Percentiles rank a stretch among this genome's conserved stretches.
These are phyloP conservation scores for Hortiboletus campestris DNA, from an alignment of 768 basidiomycete species.

Conservation along the genomic window DNA sequence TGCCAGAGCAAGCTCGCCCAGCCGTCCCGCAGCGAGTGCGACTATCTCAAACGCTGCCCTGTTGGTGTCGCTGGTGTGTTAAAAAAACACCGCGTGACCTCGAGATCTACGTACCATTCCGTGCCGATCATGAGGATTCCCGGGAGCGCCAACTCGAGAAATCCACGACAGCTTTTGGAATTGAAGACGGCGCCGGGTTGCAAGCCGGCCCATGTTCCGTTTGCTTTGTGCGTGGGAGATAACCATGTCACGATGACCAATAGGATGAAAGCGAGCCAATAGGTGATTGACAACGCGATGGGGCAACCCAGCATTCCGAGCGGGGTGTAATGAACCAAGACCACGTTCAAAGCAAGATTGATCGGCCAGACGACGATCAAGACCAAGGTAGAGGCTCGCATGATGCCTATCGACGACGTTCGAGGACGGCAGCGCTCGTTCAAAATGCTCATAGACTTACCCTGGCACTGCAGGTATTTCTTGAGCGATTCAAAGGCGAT, in stretches of 20 bases:
- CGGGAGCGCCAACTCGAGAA: constrained; percentile 68
- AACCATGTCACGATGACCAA: constrained; percentile 48
- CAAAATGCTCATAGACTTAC: constrained; percentile 31
- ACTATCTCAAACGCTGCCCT: constrained; percentile 86
- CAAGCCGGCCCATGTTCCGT: constrained; percentile 65
- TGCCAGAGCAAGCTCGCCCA: constrained; percentile 65
- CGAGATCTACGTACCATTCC: constrained; percentile 55
- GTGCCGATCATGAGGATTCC: constrained; percentile 79
- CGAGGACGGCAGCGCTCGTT: not conserved
- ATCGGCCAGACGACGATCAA: constrained; percentile 63
- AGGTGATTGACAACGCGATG: constrained; percentile 63
- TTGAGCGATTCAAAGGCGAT: constrained; percentile 76
- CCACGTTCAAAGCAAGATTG: constrained; percentile 58
- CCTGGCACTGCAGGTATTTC: constrained; percentile 80
- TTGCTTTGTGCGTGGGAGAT: constrained; percentile 52
- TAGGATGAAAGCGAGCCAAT: constrained; percentile 63
- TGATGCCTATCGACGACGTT: constrained; percentile 52
- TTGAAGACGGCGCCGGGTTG: constrained; percentile 47
- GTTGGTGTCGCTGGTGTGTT: not conserved
- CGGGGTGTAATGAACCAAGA: constrained; percentile 60
- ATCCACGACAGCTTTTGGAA: constrained; percentile 47
- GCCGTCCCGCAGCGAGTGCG: constrained; percentile 68
- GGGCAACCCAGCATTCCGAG: constrained; percentile 69
- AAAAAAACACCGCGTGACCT: not conserved
- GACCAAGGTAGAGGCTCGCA: constrained; percentile 67